Evolutionary conservation across 2,329 filamentous ascomycete species (phyloP), one percentile per base, ranked within the genome.

Genomic region (Trichoderma cornu-damae): DNA sequence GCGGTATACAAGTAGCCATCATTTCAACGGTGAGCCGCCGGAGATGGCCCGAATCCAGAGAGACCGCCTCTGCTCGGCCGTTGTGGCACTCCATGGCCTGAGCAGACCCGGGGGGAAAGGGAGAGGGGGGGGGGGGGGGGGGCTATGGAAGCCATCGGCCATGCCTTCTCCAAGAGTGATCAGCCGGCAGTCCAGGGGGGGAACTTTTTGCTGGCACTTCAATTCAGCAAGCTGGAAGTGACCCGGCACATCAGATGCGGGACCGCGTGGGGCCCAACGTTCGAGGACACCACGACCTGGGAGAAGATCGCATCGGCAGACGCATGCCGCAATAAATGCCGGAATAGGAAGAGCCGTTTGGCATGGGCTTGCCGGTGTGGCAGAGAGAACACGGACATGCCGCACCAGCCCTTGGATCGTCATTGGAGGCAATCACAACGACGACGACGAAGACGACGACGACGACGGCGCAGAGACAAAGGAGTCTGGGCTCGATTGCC

Each of bases 11-110:
- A n/a, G n/a, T n/a, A 73, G 73, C 57, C 77, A 76, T 48, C 68
- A 81, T 59, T 84, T 84, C 68, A 83, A 82, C 64, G 80, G 81
- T 47, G 80, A 82, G 63, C 67, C 71, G 18, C 80, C 81, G 0
- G 66, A 68, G 60, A 70, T 75, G 63, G 79, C 78, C 50, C 75
- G 76, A 46, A 75, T 83, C 65, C 73, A 72, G 62, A 64, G 68
- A 3, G 79, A 82, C 63, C 70, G 77, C 6, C 74, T 81, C 65
- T 84, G 81, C 63, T 69, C 79, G 38, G 80, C 79, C n/a, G 66
- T 83, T 3, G 65, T 82, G 3, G 79, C 78, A 8, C 82, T 83
- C 63, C 80, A 83, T 64, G 76, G 74, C 26, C 69, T 82, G 8
- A 73, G 75, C 40, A 66, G 72, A 32, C 71, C 71, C n/a, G n/a